These are phyloP conservation scores for Fusarium citri DNA, from an alignment of 2,329 filamentous ascomycete species.

Conservation along the genomic window DNA sequence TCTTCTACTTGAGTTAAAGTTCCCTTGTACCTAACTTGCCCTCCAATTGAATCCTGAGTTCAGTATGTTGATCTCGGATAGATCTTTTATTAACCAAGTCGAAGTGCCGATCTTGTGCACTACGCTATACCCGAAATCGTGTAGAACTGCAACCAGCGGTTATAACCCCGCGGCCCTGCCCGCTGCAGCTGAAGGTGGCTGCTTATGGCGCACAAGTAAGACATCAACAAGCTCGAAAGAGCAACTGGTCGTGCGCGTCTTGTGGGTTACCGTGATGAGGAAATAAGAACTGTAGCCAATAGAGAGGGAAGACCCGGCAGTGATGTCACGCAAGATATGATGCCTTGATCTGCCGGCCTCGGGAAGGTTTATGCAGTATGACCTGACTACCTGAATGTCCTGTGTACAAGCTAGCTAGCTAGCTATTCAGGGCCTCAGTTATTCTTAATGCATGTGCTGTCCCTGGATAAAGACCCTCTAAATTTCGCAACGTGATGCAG, in stretches of 20 bases:
- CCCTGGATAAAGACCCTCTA: neutral
- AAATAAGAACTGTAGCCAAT: neutral
- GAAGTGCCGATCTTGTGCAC: neutral
- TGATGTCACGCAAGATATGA: neutral
- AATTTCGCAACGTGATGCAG: neutral
- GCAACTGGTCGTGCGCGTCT: neutral
- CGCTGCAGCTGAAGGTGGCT: neutral
- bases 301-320: neutral
- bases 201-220: neutral
- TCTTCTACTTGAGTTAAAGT: no score
- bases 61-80: no score
- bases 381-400: no score
- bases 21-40: rapidly evolving
- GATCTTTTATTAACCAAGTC: neutral
- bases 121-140: neutral
- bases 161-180: neutral
- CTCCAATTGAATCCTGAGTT: no score
- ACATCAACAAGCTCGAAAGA: neutral
- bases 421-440: no score
- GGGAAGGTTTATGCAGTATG: neutral
- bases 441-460: neutral
- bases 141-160: neutral
- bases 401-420: no score
- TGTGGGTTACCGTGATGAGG: neutral
- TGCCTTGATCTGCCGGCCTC: neutral